These are phyloP conservation scores for Chrysoporthe puriensis DNA, from an alignment of 2,329 filamentous ascomycete species.

Conservation along the genomic window DNA sequence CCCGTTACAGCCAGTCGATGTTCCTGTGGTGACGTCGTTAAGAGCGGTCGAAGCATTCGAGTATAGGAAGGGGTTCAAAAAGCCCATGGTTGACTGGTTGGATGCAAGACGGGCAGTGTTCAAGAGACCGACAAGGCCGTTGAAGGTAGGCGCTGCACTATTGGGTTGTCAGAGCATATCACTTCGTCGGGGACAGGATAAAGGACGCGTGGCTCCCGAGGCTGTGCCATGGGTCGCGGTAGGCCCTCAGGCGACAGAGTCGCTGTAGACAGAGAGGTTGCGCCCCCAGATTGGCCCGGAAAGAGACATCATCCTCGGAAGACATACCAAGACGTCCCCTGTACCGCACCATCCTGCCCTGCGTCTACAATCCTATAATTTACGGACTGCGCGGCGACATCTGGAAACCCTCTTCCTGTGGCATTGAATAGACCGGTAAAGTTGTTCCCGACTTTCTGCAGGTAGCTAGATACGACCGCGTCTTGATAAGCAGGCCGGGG, in stretches of 20 bases:
- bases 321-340: constrained; percentile 46
- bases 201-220: background rate
- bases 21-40: constrained; percentile 41
- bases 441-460: constrained; percentile 7
- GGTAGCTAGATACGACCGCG: constrained; percentile 27
- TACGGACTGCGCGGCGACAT: constrained; percentile 53
- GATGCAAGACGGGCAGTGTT: constrained; percentile 56
- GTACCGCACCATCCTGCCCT: constrained; percentile 35
- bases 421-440: constrained; percentile 27
- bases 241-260: background rate
- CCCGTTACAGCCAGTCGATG: constrained; percentile 32
- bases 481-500: constrained; percentile 31
- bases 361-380: constrained; percentile 45
- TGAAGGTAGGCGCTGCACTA: constrained; percentile 50
- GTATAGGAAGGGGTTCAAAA: constrained; percentile 55
- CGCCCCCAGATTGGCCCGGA: no score
- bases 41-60: constrained; percentile 31
- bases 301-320: no score
- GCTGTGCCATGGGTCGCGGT: background rate
- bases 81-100: constrained; percentile 48
- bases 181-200: background rate
- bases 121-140: constrained; percentile 58
- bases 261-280: no score
- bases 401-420: constrained; percentile 61
- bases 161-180: background rate